Base-by-base conservation (phyloP, 345 rosid genomes). In the Bruguiera sexangula region DNA sequence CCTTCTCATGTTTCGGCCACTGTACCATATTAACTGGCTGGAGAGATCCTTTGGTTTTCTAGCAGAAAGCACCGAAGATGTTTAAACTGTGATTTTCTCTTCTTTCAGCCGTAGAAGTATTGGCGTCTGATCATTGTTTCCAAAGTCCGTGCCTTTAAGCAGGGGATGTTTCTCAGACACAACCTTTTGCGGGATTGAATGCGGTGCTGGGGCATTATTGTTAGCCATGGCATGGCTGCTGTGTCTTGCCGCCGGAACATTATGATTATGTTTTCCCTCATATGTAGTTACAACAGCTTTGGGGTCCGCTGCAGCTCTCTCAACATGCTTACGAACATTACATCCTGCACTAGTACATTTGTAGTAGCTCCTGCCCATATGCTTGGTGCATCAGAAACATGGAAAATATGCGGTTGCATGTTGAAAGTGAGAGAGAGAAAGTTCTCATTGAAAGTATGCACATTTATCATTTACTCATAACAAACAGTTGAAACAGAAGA, bases 251-350 rank as follows among this genome's bases (percentile, higher is more conserved):
- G 91, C 87, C 6, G 97, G 99, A 68, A 90, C 87, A 9, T 85
- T 80, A 54, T 91, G 99, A 72, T 84, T 91, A 67, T 94, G 99
- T 72, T 94, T 94, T 52, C 99, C 98, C 78, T 94, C 99, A 0
- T 94, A 94, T 11, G 97, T 91, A 50, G 98, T 94, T 76, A 94
- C 75, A 32, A 94, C 98, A 1, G 98, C 93, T 66, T 89, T 88
- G 30, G 89, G 85, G 74, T 94, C 98, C 0, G 92, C 81, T 30
- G 97, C 83, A 61, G 96, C 97, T 83, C 97, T 88, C 83, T 94
- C 98, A 0, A 94, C 93, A 66, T 94, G 97, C 73, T 94, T 94
- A 3, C 97, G 93, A 16, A 94, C 99, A 7, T 87, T 94, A 84
- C 99, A 94, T 62, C 92, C 93, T 1, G 83, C 76, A n/a, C 82